These are phyloP conservation scores for Clarkia xantiana DNA, from an alignment of 345 rosid genomes.

Conservation along the genomic window DNA sequence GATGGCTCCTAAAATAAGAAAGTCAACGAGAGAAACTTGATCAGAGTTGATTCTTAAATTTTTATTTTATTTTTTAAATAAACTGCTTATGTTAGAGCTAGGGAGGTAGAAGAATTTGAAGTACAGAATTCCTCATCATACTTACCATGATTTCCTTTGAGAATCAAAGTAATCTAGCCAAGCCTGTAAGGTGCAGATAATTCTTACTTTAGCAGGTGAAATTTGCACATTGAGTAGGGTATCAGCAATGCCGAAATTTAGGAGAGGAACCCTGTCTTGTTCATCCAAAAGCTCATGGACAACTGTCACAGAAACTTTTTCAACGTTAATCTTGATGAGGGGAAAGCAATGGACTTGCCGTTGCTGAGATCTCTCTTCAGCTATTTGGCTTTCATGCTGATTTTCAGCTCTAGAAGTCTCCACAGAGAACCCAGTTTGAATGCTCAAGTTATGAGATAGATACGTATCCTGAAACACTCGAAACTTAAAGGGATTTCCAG, in stretches of 20 bases:
- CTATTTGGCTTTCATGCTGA: conserved; percentile 14
- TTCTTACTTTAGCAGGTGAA: conserved; percentile 48
- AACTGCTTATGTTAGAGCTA: conserved; percentile 5
- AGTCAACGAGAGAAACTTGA: conserved; percentile 7
- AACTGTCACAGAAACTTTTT: conserved; percentile 45
- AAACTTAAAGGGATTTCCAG: conserved; percentile 88
- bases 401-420: conserved; percentile 16
- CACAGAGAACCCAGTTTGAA: conserved; percentile 8
- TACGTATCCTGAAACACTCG: conserved; percentile 41
- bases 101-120: conserved; percentile 3
- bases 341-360: conserved; percentile 31
- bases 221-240: conserved; percentile 40
- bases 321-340: conserved; percentile 34
- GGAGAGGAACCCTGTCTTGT: conserved; percentile 55
- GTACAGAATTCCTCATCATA: neutral
- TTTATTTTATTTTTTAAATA: too few relatives aligned
- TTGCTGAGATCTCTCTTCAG: conserved; percentile 24
- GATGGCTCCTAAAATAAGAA: conserved; percentile 49
- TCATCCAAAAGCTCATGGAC: conserved; percentile 63
- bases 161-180: conserved; percentile 51
- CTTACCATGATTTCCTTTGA: conserved; percentile 64
- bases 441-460: conserved; percentile 16
- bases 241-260: conserved; percentile 40
- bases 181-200: conserved; percentile 37
- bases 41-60: conserved; percentile 1